These are phyloP conservation scores for Veloboletus limbatus DNA, from an alignment of 1,284 basidiomycete species.

Conservation along the genomic window DNA sequence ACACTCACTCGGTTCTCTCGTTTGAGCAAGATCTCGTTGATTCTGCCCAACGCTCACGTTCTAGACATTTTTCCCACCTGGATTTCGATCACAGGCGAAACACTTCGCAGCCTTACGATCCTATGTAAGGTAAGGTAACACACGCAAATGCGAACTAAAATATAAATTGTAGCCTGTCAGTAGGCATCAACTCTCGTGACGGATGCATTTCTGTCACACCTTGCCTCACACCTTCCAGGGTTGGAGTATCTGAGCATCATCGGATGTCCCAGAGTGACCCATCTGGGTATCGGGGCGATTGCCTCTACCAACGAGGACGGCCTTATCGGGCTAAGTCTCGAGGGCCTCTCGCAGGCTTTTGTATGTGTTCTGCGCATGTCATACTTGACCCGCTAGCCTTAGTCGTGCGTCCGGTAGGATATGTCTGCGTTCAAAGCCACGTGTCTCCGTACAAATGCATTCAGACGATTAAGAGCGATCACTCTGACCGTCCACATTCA, in stretches of 20 bases:
- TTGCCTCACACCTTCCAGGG: constrained; percentile 46
- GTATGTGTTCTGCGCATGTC: constrained; percentile 38
- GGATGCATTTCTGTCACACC: constrained; percentile 46
- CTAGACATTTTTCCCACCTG: constrained; percentile 49
- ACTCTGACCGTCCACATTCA: constrained; percentile 54
- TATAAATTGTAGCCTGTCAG: neutral
- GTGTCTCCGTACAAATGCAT: constrained; percentile 36
- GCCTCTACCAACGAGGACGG: constrained; percentile 44
- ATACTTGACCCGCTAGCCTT: constrained; percentile 3
- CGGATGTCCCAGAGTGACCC: constrained; percentile 68
- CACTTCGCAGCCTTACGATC: constrained; percentile 54
- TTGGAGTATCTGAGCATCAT: constrained; percentile 57
- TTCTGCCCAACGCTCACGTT: constrained; percentile 65
- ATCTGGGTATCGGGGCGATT: constrained; percentile 52
- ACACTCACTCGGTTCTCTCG: constrained; percentile 47
- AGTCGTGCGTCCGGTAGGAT: constrained; percentile 38
- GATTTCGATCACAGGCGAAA: constrained; percentile 43
- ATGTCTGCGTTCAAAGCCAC: constrained; percentile 45
- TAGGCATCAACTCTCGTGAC: constrained; percentile 57
- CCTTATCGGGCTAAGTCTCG: constrained; percentile 53
- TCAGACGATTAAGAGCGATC: constrained; percentile 50
- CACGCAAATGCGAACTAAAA: neutral
- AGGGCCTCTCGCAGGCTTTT: constrained; percentile 60
- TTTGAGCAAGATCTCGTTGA: constrained; percentile 56
- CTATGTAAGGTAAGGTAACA: constrained; percentile 58